Base-by-base conservation (phyloP, 2,329 filamentous ascomycete species). In the Colletotrichum liaoningense region DNA sequence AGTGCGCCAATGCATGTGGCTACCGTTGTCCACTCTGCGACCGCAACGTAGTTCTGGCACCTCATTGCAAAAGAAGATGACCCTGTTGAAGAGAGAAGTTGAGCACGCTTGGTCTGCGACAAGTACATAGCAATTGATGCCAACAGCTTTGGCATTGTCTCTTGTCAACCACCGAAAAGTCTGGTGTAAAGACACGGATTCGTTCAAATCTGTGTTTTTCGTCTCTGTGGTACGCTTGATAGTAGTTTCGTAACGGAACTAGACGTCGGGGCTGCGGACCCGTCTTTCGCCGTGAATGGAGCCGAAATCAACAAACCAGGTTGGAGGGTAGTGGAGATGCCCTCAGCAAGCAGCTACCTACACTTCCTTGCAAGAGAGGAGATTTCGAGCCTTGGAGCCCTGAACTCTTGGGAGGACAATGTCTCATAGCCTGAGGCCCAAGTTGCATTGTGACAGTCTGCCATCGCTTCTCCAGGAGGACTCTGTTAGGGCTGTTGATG, bases 371-470 rank as follows among this genome's bases (percentile, higher is more conserved):
- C 42, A 63, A 63, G 60, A 33, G 58, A 38, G 26, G 58, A 46
- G 26, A 6, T 16, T 28, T 14, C 24, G 58, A 60, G 38, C 42
- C 42, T 9, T 49, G 42, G 38, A 35, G 33, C 33, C 11, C 33
- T 35, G 33, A 35, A 1, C 33, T 35, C 33, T 35, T 35, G 33
- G 9, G 11, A 42, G 58, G 35, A 42, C 35, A 38, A 5, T 22
- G 33, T 46, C 58, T 46, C 24, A 60, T 12, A 42, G 58, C 58
- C 58, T 60, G 58, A 60, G 58, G 58, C 58, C 35, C 24, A 28
- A 7, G n/a, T 11, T 22, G 19, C 14, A 35, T 35, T 12, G 2
- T 35, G 33, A 4, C 33, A 35, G 16, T 16, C 22, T n/a, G 59
- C 35, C 19, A 24, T 16, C 2, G 12, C 42, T 49, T 7, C 42